These are phyloP conservation scores for Nemania abortiva DNA, from an alignment of 2,329 filamentous ascomycete species.

Conservation along the genomic window DNA sequence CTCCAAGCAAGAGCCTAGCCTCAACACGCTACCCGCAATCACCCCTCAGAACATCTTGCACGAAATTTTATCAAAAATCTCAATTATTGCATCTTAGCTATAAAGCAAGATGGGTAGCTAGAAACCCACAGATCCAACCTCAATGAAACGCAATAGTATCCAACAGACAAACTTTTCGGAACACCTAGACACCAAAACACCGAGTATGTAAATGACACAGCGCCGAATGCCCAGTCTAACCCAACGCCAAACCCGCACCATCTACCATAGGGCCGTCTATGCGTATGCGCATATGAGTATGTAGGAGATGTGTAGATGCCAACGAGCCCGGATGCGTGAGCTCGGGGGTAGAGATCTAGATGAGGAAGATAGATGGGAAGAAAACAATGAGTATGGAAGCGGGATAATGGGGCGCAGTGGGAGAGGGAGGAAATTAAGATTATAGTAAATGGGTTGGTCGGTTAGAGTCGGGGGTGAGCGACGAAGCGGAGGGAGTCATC, in stretches of 20 bases:
- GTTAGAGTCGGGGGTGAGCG: background rate
- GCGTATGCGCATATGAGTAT: background rate
- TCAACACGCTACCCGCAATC: background rate
- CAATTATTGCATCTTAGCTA: background rate
- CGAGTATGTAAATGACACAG: background rate
- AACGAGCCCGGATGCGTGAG: background rate
- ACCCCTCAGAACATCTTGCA: background rate
- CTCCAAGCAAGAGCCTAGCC: background rate
- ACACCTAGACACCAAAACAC: slow-evolving; percentile 7
- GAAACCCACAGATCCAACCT: background rate
- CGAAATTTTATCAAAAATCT: background rate
- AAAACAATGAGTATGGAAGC: background rate
- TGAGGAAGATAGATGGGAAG: background rate
- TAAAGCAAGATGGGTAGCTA: background rate
- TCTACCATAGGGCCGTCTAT: background rate
- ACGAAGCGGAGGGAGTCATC: background rate
- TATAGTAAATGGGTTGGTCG: background rate
- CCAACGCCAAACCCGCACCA: background rate
- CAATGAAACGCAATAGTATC: background rate
- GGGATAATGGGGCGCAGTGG: background rate
- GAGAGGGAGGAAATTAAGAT: background rate
- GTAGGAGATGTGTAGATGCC: background rate
- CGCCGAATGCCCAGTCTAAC: background rate
- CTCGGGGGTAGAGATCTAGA: background rate
- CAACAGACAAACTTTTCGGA: background rate